Evolutionary conservation across 768 basidiomycete genomes (phyloP).

Genomic region (Phallus indusiatus): DNA sequence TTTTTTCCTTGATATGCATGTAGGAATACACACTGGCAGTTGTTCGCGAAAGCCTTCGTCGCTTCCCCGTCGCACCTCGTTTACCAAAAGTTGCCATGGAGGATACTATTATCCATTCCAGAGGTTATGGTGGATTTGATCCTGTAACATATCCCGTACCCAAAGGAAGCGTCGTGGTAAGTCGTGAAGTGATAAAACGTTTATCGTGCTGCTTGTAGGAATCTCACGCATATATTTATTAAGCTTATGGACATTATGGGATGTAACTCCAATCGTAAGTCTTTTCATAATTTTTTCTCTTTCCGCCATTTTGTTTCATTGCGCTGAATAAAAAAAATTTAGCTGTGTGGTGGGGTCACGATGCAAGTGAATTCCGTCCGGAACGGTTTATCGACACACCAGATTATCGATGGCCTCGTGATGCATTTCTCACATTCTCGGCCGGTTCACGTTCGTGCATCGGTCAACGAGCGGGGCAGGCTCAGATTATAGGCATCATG

Average conservation of each 20-base stretch:
- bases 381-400: conserved; percentile 43
- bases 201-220: neutral
- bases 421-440: conserved; percentile 40
- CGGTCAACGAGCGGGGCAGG: conserved; percentile 38
- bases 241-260: conserved; percentile 31
- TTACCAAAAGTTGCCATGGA: conserved; percentile 25
- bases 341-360: conserved; percentile 44
- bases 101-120: conserved; percentile 28
- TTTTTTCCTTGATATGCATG: too few species aligned
- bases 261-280: conserved; percentile 37
- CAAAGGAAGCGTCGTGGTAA: conserved; percentile 26
- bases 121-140: conserved; percentile 12
- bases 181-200: neutral
- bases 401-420: conserved; percentile 41
- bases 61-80: conserved; percentile 30
- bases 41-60: conserved; percentile 37
- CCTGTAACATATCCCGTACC: conserved; percentile 27
- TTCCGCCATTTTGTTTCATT: neutral
- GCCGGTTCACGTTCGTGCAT: conserved; percentile 37
- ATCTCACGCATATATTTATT: neutral
- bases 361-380: conserved; percentile 35
- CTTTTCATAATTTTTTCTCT: neutral
- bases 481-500: conserved; percentile 33
- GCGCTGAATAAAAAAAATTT: neutral
- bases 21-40: conserved; percentile 36